Evolutionary conservation across 1,284 basidiomycete genomes (phyloP).

Genomic region (Leccinum holopus): DNA sequence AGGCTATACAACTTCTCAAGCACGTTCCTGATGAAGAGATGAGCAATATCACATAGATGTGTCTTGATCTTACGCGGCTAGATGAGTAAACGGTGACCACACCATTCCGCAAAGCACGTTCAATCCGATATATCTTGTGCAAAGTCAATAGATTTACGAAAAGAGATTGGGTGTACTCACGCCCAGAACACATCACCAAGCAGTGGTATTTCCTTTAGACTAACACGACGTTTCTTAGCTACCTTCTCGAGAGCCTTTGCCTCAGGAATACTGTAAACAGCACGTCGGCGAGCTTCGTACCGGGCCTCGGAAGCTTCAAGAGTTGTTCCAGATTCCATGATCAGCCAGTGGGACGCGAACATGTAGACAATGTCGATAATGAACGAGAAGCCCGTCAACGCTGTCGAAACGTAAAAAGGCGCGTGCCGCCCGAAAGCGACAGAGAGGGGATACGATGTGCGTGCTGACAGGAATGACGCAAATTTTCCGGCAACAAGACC

Average conservation of each 20-base stretch:
- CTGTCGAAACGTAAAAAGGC: constrained; percentile 71
- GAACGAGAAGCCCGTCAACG: constrained; percentile 63
- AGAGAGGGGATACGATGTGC: constrained; percentile 73
- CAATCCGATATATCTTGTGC: constrained; percentile 59
- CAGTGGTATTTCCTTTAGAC: constrained; percentile 56
- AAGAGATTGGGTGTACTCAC: constrained; percentile 40
- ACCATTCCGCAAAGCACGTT: constrained; percentile 76
- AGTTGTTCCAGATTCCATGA: constrained; percentile 57
- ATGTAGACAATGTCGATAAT: constrained; percentile 68
- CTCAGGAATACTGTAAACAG: constrained; percentile 49
- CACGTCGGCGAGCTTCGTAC: constrained; percentile 49
- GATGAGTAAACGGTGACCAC: constrained; percentile 77
- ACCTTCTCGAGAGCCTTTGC: constrained; percentile 64
- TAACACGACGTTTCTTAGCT: constrained; percentile 61
- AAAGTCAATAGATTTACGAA: constrained; percentile 13
- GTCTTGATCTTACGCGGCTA: constrained; percentile 56
- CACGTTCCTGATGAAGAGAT: constrained; percentile 54
- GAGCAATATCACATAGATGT: constrained; percentile 4
- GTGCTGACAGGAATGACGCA: constrained; percentile 71
- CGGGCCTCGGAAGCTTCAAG: constrained; percentile 61
- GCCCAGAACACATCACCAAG: constrained; percentile 81
- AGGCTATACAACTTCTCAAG: constrained; percentile 67
- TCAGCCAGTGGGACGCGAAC: constrained; percentile 58
- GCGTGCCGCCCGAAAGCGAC: constrained; percentile 66
- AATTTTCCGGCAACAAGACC: constrained; percentile 78